A percentile compares a stretch with the other conserved stretches of the same genome.
phyloP scores from a whole-genome alignment of 371 early-diverging fungal genomes.

The Circinella umbellata region DNA sequence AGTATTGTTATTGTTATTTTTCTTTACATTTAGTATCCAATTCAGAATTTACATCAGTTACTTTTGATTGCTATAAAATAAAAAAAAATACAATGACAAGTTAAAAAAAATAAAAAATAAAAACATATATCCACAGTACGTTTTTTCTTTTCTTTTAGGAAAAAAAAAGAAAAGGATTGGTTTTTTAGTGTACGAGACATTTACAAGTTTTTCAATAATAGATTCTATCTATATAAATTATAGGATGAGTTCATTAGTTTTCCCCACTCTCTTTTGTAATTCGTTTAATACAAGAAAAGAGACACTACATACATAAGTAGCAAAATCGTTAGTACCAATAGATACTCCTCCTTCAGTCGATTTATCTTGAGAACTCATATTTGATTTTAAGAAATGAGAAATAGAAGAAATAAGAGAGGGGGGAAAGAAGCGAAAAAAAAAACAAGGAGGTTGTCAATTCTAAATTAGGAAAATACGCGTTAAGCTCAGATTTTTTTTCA shows the following conservation, averaged over 20 bases:
- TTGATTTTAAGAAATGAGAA: too few species aligned
- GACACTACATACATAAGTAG: not conserved
- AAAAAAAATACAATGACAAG: too few species aligned
- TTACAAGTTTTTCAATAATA: not conserved
- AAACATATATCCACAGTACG: not conserved
- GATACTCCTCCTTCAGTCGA: not conserved
- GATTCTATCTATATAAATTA: not conserved
- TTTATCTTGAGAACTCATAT: not conserved
- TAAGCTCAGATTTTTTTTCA: too few species aligned
- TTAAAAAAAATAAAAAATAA: not conserved
- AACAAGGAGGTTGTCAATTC: too few species aligned
- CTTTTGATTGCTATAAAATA: conserved; percentile 4
- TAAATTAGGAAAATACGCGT: too few species aligned
- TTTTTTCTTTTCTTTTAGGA: not conserved
- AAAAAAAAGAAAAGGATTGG: not conserved
- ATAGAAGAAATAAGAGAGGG: too few species aligned
- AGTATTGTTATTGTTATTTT: not conserved
- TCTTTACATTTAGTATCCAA: conserved; percentile 1
- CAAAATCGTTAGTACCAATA: not conserved
- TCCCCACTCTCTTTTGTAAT: not conserved
- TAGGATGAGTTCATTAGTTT: not conserved
- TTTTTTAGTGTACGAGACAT: not conserved
- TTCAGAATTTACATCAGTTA: conserved; percentile 1
- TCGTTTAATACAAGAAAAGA: not conserved
- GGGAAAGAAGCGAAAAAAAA: too few species aligned